Base-by-base conservation (phyloP, 768 basidiomycete species). In the Cytidiella melzeri region DNA sequence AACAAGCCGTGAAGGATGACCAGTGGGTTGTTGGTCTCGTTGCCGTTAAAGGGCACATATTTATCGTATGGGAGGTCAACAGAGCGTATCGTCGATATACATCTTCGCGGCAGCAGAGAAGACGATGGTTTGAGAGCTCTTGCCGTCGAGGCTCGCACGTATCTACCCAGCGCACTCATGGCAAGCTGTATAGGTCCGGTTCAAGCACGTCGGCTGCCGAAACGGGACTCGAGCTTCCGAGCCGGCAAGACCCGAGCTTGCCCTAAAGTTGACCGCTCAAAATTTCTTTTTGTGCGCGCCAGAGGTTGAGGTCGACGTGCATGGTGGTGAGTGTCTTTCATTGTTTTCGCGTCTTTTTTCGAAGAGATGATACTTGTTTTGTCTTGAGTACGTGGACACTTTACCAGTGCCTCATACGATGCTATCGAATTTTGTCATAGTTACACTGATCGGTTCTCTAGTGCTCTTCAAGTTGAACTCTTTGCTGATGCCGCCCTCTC, bases 381-480 rank as follows among this genome's bases (percentile, higher is more conserved):
- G 63, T 64, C 71, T 65, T 68, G 76, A 81, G 81, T 67, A 71
- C 72, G 69, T 65, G 63, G 64, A 64, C 56, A 69, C 59, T 62
- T 71, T 67, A 79, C 79, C 77, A 75, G 71, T 73, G 70, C 67
- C 62, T 67, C 65, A 65, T 61, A 67, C 79, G 55, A 74, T 80
- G 84, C 69, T 72, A 64, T 64, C 64, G 41, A 41, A 73, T 75
- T 72, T 77, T 84, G 87, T 89, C 87, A 89, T 89, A 87, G 87
- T 88, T 88, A 89, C 87, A 83, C 87, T 88, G 87, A 89, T 78
- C 74, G 71, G 77, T 75, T 68, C 43, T 47, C 38, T 24, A 2
- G 30, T 34, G 30, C 30, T 7, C n/a, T n/a, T n/a, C n/a, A n/a
- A n/a, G n/a, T n/a, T n/a, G n/a, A n/a, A n/a, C n/a, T n/a, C n/a